Percentiles rank a stretch among this genome's conserved stretches.
Evolutionary conservation across 305 asterid species (phyloP).

Genomic region (Fraxinus dipetala): DNA sequence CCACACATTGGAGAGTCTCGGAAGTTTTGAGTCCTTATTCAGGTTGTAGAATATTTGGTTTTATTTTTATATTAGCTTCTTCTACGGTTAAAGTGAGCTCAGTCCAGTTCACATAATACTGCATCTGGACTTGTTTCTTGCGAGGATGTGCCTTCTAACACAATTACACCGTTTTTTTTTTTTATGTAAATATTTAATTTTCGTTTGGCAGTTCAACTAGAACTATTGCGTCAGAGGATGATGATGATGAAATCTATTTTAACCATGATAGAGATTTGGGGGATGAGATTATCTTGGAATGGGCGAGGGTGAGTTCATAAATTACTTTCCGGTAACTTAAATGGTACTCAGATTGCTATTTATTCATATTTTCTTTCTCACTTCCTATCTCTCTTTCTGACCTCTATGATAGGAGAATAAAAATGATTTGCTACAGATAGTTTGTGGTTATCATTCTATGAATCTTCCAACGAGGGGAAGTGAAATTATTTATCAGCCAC

Average conservation of each 20-base stretch:
- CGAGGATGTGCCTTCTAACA: slow-evolving; percentile 17
- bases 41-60: slow-evolving; percentile 51
- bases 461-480: slow-evolving; percentile 72
- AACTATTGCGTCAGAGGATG: slow-evolving; percentile 56
- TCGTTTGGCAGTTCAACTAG: slow-evolving; percentile 81
- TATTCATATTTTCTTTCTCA: slow-evolving; percentile 8
- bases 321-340: slow-evolving; percentile 7
- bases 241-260: slow-evolving; percentile 46
- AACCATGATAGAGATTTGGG: slow-evolving; percentile 47
- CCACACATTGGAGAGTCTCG: slow-evolving; percentile 44
- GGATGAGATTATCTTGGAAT: slow-evolving; percentile 58
- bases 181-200: slow-evolving; percentile 19
- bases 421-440: slow-evolving; percentile 80
- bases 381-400: slow-evolving; percentile 26
- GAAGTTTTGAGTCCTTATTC: slow-evolving; percentile 64
- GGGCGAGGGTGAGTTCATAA: slow-evolving; percentile 67
- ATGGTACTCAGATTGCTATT: slow-evolving; percentile 22
- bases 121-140: slow-evolving; percentile 23
- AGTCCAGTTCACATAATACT: slow-evolving; percentile 12
- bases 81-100: slow-evolving; percentile 10
- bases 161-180: background rate
- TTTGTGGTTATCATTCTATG: slow-evolving; percentile 67
- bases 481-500: slow-evolving; percentile 65
- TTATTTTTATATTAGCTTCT: slow-evolving; percentile 14
- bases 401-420: slow-evolving; percentile 58